These are phyloP conservation scores for Euptelea pleiosperma DNA, from an alignment of 164 flowering plant genomes.

Conservation along the genomic window DNA sequence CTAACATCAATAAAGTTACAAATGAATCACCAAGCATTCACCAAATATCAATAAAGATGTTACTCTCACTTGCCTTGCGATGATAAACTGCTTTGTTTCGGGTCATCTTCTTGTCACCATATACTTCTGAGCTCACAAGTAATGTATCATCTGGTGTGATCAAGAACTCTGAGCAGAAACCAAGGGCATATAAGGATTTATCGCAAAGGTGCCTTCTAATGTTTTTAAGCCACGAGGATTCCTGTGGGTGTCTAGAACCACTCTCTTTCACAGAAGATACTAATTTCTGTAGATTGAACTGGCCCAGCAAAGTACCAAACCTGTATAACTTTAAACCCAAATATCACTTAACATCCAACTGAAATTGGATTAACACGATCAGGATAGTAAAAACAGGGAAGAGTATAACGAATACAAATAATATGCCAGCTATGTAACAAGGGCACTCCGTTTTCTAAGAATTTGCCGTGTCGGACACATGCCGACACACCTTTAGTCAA, in stretches of 20 bases:
- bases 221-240: slow-evolving; percentile 37
- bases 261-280: slow-evolving; percentile 41
- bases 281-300: slow-evolving; percentile 71
- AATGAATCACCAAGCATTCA: neutral
- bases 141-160: slow-evolving; percentile 55
- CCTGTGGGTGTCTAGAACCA: slow-evolving; percentile 8
- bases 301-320: slow-evolving; percentile 63
- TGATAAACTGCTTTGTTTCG: slow-evolving; percentile 63
- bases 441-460: no score
- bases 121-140: slow-evolving; percentile 52
- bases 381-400: no score
- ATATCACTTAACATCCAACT: slow-evolving; percentile 18
- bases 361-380: no score
- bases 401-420: no score
- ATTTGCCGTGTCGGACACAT: no score
- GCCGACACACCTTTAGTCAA: no score
- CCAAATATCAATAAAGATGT: neutral
- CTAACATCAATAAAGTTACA: neutral
- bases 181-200: slow-evolving; percentile 62
- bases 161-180: slow-evolving; percentile 56
- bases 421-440: no score
- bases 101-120: slow-evolving; percentile 30
- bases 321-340: slow-evolving; percentile 44
- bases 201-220: slow-evolving; percentile 41
- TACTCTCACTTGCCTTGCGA: slow-evolving; percentile 54